Base-by-base conservation (phyloP, 208 protist genomes). In the Leishmania aethiopica region DNA sequence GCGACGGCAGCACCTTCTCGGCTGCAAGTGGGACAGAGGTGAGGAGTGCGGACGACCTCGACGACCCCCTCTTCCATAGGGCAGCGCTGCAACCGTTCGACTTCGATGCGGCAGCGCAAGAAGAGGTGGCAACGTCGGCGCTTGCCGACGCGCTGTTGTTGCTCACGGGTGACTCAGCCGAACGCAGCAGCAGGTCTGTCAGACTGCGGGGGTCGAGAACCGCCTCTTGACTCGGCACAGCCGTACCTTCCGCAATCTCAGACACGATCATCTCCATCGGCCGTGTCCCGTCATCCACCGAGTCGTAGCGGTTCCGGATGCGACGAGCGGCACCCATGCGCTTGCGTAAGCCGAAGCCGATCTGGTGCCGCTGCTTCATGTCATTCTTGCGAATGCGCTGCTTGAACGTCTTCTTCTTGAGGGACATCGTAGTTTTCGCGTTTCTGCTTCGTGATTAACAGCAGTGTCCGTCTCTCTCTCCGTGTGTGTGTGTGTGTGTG, bases 381-480 rank as follows among this genome's bases (percentile, higher is more conserved):
- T 94, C 92, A 90, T 93, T 96, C 75, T 87, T 88, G 71, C 85
- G 91, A 85, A 89, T 84, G 66, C 95, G 92, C 84, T 95, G 83
- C 88, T 98, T 96, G 84, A 96, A 94, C 15, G 90, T 96, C 75
- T 59, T 91, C 77, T 89, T 91, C 78, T 95, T 97, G 1, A 81
- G 45, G 1, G 85, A 72, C 82, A 85, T 80, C 6, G 15, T 81
- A 45, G 32, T 0, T 28, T n/a, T 40, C 28, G 75, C 40, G 32
- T 32, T 83, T 47, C 57, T 60, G 40, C 25, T 6, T 15, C 42
- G 7, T 32, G 67, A 25, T 28, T 0, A 7, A 19, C 4, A n/a
- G 45, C 28, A 73, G 25, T 25, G 1, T 8, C 13, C 25, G 57
- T 59, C 28, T 64, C 8, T 49, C 8, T 49, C 1, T 49, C 10